Evolutionary conservation across 192 early-diverging fungal genomes (phyloP).

Genomic region (Entomortierella parvispora): DNA sequence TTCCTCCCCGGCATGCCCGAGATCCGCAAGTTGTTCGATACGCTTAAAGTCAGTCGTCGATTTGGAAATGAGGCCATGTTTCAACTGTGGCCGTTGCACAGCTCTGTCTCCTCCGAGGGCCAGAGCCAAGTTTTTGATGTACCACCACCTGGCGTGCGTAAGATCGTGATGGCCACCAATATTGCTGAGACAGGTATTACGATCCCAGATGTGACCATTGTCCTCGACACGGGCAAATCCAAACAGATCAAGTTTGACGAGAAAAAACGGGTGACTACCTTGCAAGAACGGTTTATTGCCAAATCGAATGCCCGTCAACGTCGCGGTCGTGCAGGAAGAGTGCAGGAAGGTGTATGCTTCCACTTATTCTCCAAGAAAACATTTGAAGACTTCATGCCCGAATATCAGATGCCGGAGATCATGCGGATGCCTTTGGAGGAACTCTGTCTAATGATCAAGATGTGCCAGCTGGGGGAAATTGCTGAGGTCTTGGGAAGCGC

Average conservation of each 20-base stretch:
- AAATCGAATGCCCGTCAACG: constrained; percentile 76
- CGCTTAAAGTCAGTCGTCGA: constrained; percentile 55
- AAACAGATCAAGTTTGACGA: constrained; percentile 78
- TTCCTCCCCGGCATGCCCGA: constrained; percentile 81
- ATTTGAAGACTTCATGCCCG: constrained; percentile 67
- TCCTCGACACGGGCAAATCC: constrained; percentile 81
- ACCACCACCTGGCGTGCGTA: constrained; percentile 60
- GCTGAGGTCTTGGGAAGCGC: constrained; percentile 62
- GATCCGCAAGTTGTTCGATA: constrained; percentile 69
- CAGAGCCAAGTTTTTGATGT: constrained; percentile 76
- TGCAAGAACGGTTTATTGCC: constrained; percentile 74
- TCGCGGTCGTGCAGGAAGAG: constrained; percentile 86
- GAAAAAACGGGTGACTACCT: constrained; percentile 63
- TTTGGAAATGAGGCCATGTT: constrained; percentile 63
- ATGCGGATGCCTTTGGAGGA: constrained; percentile 85
- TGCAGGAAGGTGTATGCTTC: constrained; percentile 79
- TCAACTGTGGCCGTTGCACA: constrained; percentile 65
- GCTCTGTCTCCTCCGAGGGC: constrained; percentile 70
- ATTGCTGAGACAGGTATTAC: constrained; percentile 89
- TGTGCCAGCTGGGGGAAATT: constrained; percentile 70
- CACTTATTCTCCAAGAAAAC: constrained; percentile 69
- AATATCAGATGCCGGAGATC: constrained; percentile 81
- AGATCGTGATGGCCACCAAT: constrained; percentile 82
- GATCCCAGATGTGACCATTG: constrained; percentile 81
- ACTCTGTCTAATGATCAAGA: constrained; percentile 79